Percentiles rank a stretch among this genome's conserved stretches.
Conservation (phyloP, 1,139 yeast species). For the Geotrichum histeridarum region DNA sequence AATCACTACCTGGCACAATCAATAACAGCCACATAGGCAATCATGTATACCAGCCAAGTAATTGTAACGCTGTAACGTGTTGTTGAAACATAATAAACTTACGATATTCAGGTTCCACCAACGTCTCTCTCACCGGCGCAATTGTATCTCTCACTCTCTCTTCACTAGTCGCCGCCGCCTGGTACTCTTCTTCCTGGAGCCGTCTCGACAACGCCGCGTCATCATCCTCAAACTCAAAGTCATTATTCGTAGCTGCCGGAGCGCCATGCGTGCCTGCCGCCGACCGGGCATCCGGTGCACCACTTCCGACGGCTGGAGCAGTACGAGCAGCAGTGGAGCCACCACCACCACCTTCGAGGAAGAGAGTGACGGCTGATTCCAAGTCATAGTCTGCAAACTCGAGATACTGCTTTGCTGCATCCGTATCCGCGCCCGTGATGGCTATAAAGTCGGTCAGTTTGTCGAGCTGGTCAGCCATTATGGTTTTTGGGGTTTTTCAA, state of each 20-base stretch:
- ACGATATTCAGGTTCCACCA: slow-evolving; percentile 46
- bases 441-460: slow-evolving; percentile 70
- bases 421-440: slow-evolving; percentile 71
- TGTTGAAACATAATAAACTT: background rate
- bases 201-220: slow-evolving; percentile 62
- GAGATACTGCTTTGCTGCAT: slow-evolving; percentile 68
- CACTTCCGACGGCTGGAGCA: slow-evolving; percentile 29
- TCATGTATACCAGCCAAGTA: too few relatives aligned
- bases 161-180: slow-evolving; percentile 34
- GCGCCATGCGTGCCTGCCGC: slow-evolving; percentile 13
- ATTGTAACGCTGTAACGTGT: too few relatives aligned
- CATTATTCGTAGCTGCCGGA: background rate
- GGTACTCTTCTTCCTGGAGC: slow-evolving; percentile 55
- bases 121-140: slow-evolving; percentile 73
- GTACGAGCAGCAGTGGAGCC: slow-evolving; percentile 24
- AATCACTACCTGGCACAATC: too few relatives aligned
- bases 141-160: slow-evolving; percentile 63
- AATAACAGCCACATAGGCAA: too few relatives aligned
- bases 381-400: slow-evolving; percentile 74
- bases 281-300: background rate
- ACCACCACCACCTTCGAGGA: slow-evolving; percentile 63
- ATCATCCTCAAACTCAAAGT: slow-evolving; percentile 29
- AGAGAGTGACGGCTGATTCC: slow-evolving; percentile 80
- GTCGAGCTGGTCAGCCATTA: slow-evolving; percentile 5
- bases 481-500: background rate